These are phyloP conservation scores for Epichloe glyceriae DNA, from an alignment of 2,329 filamentous ascomycete genomes.

Conservation along the genomic window DNA sequence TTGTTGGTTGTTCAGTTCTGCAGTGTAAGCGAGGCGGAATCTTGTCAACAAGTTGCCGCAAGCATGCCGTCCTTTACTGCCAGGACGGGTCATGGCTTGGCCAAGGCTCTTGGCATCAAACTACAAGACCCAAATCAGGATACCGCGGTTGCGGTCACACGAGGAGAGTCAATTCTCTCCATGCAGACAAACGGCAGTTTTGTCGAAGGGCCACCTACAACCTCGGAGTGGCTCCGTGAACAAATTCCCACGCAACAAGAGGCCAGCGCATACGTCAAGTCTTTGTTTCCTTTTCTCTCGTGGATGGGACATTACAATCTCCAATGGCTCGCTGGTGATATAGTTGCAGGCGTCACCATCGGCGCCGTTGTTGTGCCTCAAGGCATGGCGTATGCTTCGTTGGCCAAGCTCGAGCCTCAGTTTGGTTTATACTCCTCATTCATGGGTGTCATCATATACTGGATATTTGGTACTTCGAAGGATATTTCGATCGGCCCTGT, in stretches of 20 bases:
- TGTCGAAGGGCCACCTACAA: constrained; percentile 68
- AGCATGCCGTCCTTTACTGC: constrained; percentile 28
- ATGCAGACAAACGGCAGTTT: constrained; percentile 62
- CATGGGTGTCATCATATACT: constrained; percentile 88
- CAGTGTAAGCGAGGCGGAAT: not conserved
- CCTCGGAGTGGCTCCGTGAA: constrained; percentile 56
- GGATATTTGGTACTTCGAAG: constrained; percentile 96
- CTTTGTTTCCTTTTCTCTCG: constrained; percentile 74
- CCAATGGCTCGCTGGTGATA: constrained; percentile 78
- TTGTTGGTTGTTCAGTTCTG: not conserved
- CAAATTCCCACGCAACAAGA: constrained; percentile 46
- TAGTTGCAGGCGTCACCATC: constrained; percentile 59
- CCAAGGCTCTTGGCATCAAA: constrained; percentile 74
- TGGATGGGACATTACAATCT: constrained; percentile 86
- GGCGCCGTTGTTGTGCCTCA: constrained; percentile 77
- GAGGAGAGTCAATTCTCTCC: constrained; percentile 71
- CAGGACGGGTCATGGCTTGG: constrained; percentile 59
- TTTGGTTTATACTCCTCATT: constrained; percentile 83
- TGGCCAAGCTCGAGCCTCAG: constrained; percentile 68
- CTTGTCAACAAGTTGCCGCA: no score
- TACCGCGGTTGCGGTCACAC: constrained; percentile 47
- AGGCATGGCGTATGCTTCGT: constrained; percentile 84
- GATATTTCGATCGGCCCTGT: constrained; percentile 97
- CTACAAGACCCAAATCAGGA: constrained; percentile 42
- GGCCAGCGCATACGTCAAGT: constrained; percentile 47